A percentile compares a stretch with the other conserved stretches of the same genome.
Conservation (phyloP, 2,329 filamentous ascomycete species). For the Incumbomyces lentus region DNA sequence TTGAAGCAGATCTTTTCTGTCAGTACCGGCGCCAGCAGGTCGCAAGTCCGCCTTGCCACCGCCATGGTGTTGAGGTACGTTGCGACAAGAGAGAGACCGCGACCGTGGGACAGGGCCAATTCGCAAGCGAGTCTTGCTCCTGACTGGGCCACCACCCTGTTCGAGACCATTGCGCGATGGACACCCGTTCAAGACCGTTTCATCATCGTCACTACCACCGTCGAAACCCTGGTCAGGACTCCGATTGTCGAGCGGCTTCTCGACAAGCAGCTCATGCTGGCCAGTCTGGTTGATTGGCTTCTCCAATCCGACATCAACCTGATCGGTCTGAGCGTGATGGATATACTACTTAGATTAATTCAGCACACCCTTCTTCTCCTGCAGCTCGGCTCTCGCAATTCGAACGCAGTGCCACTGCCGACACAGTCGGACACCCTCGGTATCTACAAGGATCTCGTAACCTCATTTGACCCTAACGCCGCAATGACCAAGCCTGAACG, state of each 20-base stretch:
- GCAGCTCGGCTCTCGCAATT: constrained; percentile 46
- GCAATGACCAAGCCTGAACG: constrained; percentile 9
- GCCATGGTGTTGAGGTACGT: constrained; percentile 66
- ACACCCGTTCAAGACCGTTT: constrained; percentile 91
- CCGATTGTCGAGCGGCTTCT: constrained; percentile 61
- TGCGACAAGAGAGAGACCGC: constrained; percentile 43
- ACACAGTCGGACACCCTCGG: constrained; percentile 27
- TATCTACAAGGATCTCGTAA: constrained; percentile 20
- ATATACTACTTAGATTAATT: constrained; percentile 75
- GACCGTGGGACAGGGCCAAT: constrained; percentile 34
- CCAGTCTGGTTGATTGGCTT: constrained; percentile 69
- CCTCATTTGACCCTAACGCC: constrained; percentile 17
- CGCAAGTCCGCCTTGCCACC: constrained; percentile 71
- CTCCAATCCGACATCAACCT: constrained; percentile 83
- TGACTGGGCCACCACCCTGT: constrained; percentile 74
- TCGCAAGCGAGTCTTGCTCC: constrained; percentile 31
- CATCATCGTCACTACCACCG: constrained; percentile 70
- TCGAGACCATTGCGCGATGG: constrained; percentile 72
- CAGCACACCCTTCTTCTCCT: constrained; percentile 72
- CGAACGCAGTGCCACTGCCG: constrained; percentile 28
- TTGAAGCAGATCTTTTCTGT: constrained; percentile 75
- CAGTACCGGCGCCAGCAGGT: constrained; percentile 53
- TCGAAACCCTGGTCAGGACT: constrained; percentile 63
- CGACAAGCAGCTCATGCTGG: constrained; percentile 62
- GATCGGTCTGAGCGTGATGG: constrained; percentile 93